Base-by-base conservation (phyloP, 805 yeast genomes). In the Myxozyma kluyveri region DNA sequence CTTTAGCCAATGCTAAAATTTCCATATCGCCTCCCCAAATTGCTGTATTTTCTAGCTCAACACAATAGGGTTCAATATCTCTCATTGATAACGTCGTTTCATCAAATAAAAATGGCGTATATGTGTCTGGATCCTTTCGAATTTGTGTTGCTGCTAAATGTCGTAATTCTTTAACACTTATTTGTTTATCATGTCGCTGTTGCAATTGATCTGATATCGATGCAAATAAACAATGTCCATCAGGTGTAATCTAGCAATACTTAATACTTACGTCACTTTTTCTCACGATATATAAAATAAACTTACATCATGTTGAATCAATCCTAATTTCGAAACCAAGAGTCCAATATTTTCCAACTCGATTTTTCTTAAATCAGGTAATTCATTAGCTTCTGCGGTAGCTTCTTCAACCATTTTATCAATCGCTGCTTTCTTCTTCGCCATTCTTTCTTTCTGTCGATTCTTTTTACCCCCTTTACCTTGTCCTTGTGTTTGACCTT, bases 1-100 rank as follows among this genome's bases (percentile, higher is more conserved):
- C 80, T 53, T 80, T 76, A 0, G 95, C 76, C 37, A 90, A 72
- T 0, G 97, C 96, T 64, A 87, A 68, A 18, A 91, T 82, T 71
- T 91, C 99, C 73, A 88, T 73, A 62, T 93, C 97, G 6, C 96
- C 93, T 23, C 99, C 99, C 99, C 99, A 91, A 74, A 86, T 79
- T 0, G 95, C 82, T 0, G 96, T 88, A n/a, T 67, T 73, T 53
- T 78, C 85, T 52, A 91, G 75, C 56, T 82, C 84, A 2, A 72
- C 67, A 2, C 87, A 77, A 66, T 93, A 93, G 21, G 79, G 79
- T 35, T 78, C 83, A 26, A 90, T 69, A 57, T 86, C 85, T 44
- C 76, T 75, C 54, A 87, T 60, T 5, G 78, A 72, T 73, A 83
- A 75, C 0, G 90, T 84, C 12, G 71, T 73, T 60, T 88, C 96